These are phyloP conservation scores for Auricularia sp. DNA, from an alignment of 768 basidiomycete species.

Conservation along the genomic window DNA sequence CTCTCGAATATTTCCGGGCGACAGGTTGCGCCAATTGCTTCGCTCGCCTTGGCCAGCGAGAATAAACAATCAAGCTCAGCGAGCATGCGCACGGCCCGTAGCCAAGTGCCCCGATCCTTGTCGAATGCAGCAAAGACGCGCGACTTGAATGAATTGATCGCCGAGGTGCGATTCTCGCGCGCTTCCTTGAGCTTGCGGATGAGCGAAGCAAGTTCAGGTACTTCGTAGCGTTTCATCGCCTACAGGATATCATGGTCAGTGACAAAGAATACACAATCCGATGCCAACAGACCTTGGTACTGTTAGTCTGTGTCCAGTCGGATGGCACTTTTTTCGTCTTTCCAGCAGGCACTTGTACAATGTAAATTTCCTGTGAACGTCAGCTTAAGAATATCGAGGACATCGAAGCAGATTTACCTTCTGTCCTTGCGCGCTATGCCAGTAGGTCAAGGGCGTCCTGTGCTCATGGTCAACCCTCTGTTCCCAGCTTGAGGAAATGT, in stretches of 20 bases:
- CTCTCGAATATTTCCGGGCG: constrained; percentile 78
- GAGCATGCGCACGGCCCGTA: constrained; percentile 73
- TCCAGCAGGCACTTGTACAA: constrained; percentile 59
- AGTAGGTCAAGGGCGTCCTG: constrained; percentile 33
- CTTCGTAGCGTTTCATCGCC: constrained; percentile 68
- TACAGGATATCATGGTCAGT: constrained; percentile 21
- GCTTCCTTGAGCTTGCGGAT: constrained; percentile 87
- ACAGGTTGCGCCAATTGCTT: constrained; percentile 86
- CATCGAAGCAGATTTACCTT: constrained; percentile 39
- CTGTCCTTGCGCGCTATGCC: constrained; percentile 74
- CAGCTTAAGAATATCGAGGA: neutral
- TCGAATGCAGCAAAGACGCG: constrained; percentile 77
- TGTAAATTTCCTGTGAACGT: constrained; percentile 68
- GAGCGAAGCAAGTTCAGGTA: constrained; percentile 58
- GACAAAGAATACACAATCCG: neutral
- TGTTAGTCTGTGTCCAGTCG: constrained; percentile 71
- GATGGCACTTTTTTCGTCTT: constrained; percentile 57
- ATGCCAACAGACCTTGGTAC: constrained; percentile 56
- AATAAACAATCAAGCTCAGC: constrained; percentile 96
- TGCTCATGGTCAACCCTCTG: too few relatives aligned
- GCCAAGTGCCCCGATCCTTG: constrained; percentile 67
- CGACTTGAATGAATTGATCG: constrained; percentile 75
- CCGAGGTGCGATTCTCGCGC: constrained; percentile 71
- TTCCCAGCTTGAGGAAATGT: constrained; percentile 1
- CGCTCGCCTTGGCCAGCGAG: constrained; percentile 80